Base-by-base conservation (phyloP, 208 protist genomes). In the Crithidia sp. region DNA sequence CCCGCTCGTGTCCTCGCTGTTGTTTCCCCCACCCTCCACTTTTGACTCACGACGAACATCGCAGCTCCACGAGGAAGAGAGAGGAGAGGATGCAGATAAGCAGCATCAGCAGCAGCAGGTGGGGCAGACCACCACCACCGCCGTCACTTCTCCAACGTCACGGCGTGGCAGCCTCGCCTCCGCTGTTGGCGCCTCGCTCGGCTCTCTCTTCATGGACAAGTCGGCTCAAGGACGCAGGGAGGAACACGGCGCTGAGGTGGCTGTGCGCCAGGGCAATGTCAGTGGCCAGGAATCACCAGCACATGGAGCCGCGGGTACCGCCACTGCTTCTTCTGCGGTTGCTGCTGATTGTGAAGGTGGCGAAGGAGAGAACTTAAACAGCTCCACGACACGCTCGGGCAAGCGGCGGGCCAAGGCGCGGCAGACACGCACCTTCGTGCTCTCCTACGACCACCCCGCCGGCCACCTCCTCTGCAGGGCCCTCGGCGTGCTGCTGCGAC, bases 391-490 rank as follows among this genome's bases (percentile, higher is more conserved):
- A 17, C 55, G 43, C 52, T 64, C 40, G 0, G 37, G 68, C 56
- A 69, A 71, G 12, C 74, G 56, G 5, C 69, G 64, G 2, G 44
- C 36, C 1, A 50, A 64, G 58, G 54, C 47, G 28, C 76, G 77
- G 43, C 57, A 64, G 2, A 53, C 50, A 40, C 81, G 79, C 61
- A 74, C 69, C 28, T 90, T 90, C 65, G 55, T 80, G 1, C 73
- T 95, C 36, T 83, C 81, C 41, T 92, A 88, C 63, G 67, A 84
- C 17, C 90, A 95, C 72, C 83, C 82, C 0, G 73, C 74, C 14
- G 90, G 87, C 1, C 87, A 95, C 71, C 28, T 91, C 6, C 74
- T 95, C 44, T 92, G 90, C 66, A 83, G 85, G 43, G 80, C 80
- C 10, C 69, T 89, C 77, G 61, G 67, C 17, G 64, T 90, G 37